Evolutionary conservation across 176 grass and related monocot genomes (phyloP).

Genomic region (Tillandsia leiboldiana): DNA sequence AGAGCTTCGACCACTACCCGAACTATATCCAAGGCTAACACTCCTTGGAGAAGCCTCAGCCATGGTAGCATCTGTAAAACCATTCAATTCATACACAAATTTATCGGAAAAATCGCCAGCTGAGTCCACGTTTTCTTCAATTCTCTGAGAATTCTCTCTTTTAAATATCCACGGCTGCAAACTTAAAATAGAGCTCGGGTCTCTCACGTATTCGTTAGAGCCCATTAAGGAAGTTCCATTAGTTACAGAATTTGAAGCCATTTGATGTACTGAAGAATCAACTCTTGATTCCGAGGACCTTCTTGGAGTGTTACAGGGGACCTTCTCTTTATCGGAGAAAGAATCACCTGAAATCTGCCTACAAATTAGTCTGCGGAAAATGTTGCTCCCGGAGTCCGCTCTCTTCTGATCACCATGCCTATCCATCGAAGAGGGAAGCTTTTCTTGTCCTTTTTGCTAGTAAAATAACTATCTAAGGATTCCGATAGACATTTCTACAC

Average conservation of each 20-base stretch:
- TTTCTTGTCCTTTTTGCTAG: too few relatives aligned
- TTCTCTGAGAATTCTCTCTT: constrained; percentile 27
- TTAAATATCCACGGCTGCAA: constrained; percentile 94
- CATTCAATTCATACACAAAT: constrained; percentile 28
- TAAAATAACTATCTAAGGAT: too few relatives aligned
- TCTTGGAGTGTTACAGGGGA: constrained; percentile 44
- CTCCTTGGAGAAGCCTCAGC: constrained; percentile 31
- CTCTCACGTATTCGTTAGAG: constrained; percentile 47
- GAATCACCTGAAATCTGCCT: constrained; percentile 26
- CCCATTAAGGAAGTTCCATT: constrained; percentile 9
- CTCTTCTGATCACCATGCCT: constrained; percentile 32
- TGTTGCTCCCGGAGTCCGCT: constrained; percentile 11
- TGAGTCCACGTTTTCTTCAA: constrained; percentile 19
- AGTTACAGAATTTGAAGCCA: constrained; percentile 21
- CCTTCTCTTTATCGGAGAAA: constrained; percentile 37
- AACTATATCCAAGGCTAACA: constrained; percentile 27
- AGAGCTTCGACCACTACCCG: constrained; percentile 44
- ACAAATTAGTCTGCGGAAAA: constrained; percentile 40
- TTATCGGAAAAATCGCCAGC: constrained; percentile 14
- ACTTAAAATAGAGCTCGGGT: constrained; percentile 73
- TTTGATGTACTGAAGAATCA: constrained; percentile 12
- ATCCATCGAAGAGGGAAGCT: constrained; percentile 32
- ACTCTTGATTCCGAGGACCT: constrained; percentile 12
- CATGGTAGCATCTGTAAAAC: constrained; percentile 29
- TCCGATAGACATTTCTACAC: neutral